These are phyloP conservation scores for Trypanosoma vivax DNA, from an alignment of 208 protist species.

Conservation along the genomic window DNA sequence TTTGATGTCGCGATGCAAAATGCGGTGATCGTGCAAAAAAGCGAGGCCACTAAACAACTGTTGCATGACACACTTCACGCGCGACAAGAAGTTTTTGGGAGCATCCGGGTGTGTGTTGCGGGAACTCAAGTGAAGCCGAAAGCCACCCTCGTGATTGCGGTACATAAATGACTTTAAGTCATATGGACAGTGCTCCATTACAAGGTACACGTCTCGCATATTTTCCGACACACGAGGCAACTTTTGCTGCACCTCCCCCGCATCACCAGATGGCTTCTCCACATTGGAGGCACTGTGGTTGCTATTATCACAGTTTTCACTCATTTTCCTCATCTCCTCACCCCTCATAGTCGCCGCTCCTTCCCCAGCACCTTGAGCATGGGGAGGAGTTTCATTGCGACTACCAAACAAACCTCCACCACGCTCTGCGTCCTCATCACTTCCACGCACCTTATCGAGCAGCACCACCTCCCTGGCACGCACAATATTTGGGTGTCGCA, in stretches of 20 bases:
- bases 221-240: slow-evolving; percentile 11
- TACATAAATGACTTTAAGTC: slow-evolving; percentile 73
- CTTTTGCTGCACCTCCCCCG: not conserved
- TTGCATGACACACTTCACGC: slow-evolving; percentile 71
- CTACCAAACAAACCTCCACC: not conserved
- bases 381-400: not conserved
- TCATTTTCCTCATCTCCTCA: not conserved
- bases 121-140: slow-evolving; percentile 55
- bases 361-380: not conserved
- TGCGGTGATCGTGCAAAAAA: slow-evolving; percentile 79
- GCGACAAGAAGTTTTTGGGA: slow-evolving; percentile 38
- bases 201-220: slow-evolving; percentile 63
- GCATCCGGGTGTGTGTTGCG: slow-evolving; percentile 56
- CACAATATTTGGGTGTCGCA: slow-evolving; percentile 80
- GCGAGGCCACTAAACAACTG: slow-evolving; percentile 63
- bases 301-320: not conserved
- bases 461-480: slow-evolving; percentile 38
- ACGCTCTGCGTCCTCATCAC: not conserved
- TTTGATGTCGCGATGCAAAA: slow-evolving; percentile 87
- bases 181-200: slow-evolving; percentile 79
- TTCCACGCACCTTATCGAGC: slow-evolving; percentile 20
- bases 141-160: slow-evolving; percentile 18
- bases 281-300: not conserved
- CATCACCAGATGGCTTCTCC: slow-evolving; percentile 5
- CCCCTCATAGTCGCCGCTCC: not conserved